phyloP scores from a whole-genome alignment of 257 asterid genomes.

The Solanum virginianum region DNA sequence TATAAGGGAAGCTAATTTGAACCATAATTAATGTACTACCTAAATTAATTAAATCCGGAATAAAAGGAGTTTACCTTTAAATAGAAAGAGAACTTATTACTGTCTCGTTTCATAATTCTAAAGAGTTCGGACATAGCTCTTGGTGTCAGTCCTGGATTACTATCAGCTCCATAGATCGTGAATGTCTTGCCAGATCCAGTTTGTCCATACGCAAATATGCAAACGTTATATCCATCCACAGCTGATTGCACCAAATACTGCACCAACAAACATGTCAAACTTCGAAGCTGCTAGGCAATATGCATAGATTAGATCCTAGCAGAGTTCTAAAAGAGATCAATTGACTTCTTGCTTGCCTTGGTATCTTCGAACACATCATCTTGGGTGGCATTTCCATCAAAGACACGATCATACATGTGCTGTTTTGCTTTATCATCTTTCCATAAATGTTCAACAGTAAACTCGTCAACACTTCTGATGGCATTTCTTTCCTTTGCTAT shows the following conservation, averaged over 20 bases:
- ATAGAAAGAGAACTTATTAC: conserved; percentile 59
- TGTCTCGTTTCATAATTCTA: conserved; percentile 61
- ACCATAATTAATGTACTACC: background rate
- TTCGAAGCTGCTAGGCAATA: background rate
- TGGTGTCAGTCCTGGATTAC: conserved; percentile 87
- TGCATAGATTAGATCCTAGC: background rate
- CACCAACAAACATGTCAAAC: conserved; percentile 6
- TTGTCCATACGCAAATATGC: conserved; percentile 98
- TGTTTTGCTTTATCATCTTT: conserved; percentile 72
- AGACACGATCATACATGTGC: conserved; percentile 86
- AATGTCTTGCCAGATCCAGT: conserved; percentile 99
- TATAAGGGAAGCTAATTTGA: background rate
- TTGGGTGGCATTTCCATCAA: conserved; percentile 72
- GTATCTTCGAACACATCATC: conserved; percentile 91
- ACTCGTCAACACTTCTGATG: conserved; percentile 59
- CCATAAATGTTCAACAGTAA: conserved; percentile 87
- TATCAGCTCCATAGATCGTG: conserved; percentile 85
- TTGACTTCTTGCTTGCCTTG: conserved; percentile 42
- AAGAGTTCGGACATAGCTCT: conserved; percentile 85
- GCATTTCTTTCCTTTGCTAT: conserved; percentile 51
- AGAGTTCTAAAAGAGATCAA: background rate
- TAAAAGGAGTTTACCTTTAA: conserved; percentile 51
- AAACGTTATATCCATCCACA: conserved; percentile 87
- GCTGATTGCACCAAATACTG: conserved; percentile 97
- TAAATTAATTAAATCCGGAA: background rate